These are phyloP conservation scores for Sporisorium scitamineum DNA, from an alignment of 1,284 basidiomycete species.

Conservation along the genomic window DNA sequence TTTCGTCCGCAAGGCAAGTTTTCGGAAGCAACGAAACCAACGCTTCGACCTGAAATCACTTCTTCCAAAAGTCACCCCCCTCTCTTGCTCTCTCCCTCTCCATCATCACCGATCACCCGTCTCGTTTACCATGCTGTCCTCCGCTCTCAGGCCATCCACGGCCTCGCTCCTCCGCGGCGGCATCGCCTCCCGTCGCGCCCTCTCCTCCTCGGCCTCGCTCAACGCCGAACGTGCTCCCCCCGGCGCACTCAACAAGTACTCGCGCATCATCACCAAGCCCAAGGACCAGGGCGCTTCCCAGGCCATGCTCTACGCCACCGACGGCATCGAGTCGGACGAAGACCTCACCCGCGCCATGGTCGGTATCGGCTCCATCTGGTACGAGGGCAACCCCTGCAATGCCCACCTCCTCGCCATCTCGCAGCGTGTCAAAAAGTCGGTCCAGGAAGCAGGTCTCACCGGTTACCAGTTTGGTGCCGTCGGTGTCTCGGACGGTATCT, in stretches of 20 bases:
- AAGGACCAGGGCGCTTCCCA: conserved; percentile 69
- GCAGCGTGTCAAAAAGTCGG: conserved; percentile 60
- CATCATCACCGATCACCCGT: conserved; percentile 9
- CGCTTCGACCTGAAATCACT: conserved; percentile 8
- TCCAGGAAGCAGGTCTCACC: conserved; percentile 64
- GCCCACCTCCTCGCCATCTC: conserved; percentile 66
- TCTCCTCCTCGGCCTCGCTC: conserved; percentile 28
- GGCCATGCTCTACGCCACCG: conserved; percentile 68
- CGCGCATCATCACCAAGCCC: conserved; percentile 64
- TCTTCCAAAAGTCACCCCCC: neutral
- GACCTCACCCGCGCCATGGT: conserved; percentile 68
- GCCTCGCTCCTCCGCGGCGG: conserved; percentile 27
- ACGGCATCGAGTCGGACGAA: conserved; percentile 63
- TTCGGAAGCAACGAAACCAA: conserved; percentile 12
- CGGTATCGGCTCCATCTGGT: conserved; percentile 67
- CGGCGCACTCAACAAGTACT: conserved; percentile 64
- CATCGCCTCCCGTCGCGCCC: conserved; percentile 24
- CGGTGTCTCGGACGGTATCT: conserved; percentile 69
- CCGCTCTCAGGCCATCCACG: conserved; percentile 27
- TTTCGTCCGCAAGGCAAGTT: neutral
- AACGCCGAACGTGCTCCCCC: conserved; percentile 50
- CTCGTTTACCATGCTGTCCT: conserved; percentile 26
- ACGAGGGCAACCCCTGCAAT: conserved; percentile 69
- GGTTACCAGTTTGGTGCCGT: conserved; percentile 68
- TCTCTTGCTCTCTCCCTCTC: neutral